A percentile compares a stretch with the other conserved stretches of the same genome.
phyloP scores from a whole-genome alignment of 306 rosid species.

The Acacia acuminata region DNA sequence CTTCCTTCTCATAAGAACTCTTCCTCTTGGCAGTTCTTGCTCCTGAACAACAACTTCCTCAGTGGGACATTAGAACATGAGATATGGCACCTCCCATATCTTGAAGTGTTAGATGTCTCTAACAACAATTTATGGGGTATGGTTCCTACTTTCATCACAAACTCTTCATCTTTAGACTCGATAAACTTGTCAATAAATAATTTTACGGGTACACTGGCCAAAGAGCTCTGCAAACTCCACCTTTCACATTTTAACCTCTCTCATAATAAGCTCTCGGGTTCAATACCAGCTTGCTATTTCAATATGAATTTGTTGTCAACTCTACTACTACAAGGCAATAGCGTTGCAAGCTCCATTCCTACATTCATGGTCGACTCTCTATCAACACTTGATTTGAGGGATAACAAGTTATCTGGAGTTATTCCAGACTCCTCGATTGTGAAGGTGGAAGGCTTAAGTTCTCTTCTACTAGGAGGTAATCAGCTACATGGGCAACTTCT shows the following conservation, averaged over 20 bases:
- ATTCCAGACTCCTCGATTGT: neutral
- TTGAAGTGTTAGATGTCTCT: neutral
- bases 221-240: neutral
- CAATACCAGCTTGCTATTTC: neutral
- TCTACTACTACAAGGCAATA: neutral
- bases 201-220: neutral
- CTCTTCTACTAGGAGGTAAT: neutral
- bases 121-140: neutral
- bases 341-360: neutral
- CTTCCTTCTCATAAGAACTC: neutral
- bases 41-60: neutral
- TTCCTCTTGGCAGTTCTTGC: neutral
- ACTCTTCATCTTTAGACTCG: rapidly evolving
- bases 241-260: neutral
- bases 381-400: neutral
- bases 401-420: neutral
- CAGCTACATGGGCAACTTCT: neutral
- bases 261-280: neutral
- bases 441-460: no score
- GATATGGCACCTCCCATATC: neutral
- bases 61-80: neutral
- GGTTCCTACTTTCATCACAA: neutral
- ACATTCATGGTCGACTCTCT: neutral
- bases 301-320: no score
- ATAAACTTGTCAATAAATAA: neutral